Evolutionary conservation across 495 filamentous ascomycete species (phyloP), one percentile per base, ranked within the genome.

Genomic region (Astrothelium macrocarpum): DNA sequence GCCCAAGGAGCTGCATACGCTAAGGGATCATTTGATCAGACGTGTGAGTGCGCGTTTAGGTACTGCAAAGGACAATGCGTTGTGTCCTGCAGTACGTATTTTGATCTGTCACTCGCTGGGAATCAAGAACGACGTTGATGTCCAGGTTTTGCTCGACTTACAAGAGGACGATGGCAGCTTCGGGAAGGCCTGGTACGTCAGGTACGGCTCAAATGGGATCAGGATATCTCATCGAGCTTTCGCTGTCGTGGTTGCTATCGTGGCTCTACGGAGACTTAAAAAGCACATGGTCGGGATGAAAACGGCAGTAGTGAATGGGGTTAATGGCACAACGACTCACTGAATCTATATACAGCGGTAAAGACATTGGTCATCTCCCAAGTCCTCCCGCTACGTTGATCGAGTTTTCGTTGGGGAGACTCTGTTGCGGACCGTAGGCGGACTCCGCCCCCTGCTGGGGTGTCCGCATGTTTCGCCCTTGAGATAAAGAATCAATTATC

Each of bases 101-200:
- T 43, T 61, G 59, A 61, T 61, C 59, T 61, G 59, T 61, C 59
- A 61, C 59, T 61, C 59, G 59, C 59, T 61, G 59, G 59, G 59
- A 36, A 61, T 61, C 34, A 34, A 36, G 59, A 61, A 61, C 59
- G 59, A 61, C 59, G 59, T 61, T 61, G 59, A 61, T 61, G 31
- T 61, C 34, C 59, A 61, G 59, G 18, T 61, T 61, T 43, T 61
- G 59, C 59, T 61, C 59, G 59, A 61, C 59, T 61, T 61, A 43
- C 59, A 61, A 61, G 59, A 61, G 59, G 59, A 61, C 31, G 59
- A 61, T 61, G 59, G 59, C 59, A 61, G 59, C 59, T 61, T 61
- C 59, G 59, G 59, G 32, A 61, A 43, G 59, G 59, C 59, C 59
- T 61, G 59, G 59, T 61, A 61, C 59, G 59, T 34, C 59, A 61